Conservation (phyloP, 257 asterid genomes). For the Leonotis leonurus region DNA sequence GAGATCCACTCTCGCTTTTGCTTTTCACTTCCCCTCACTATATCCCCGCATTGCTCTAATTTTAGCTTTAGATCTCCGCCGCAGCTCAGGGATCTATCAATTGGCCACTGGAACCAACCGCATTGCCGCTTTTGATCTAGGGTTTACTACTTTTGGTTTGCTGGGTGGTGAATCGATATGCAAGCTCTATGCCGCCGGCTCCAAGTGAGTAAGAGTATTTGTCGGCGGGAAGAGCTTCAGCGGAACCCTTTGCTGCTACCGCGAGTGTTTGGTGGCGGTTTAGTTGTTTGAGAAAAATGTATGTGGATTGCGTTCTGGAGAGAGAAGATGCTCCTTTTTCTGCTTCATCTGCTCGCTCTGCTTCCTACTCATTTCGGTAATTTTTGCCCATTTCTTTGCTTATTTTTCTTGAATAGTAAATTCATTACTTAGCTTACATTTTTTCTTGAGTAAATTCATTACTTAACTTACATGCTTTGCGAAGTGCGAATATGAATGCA, state of each 20-base stretch:
- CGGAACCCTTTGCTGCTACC: slow-evolving; percentile 35
- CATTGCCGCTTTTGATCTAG: slow-evolving; percentile 47
- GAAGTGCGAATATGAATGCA: not conserved
- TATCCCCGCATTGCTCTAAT: not conserved
- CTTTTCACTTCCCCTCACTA: not conserved
- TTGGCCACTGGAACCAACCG: slow-evolving; percentile 21
- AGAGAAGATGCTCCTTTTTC: slow-evolving; percentile 63
- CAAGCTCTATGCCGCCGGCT: slow-evolving; percentile 19
- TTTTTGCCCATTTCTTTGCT: not conserved
- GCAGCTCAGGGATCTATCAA: slow-evolving; percentile 39
- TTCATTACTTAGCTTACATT: too few species aligned
- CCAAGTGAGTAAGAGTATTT: slow-evolving; percentile 36
- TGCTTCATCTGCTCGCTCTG: slow-evolving; percentile 53
- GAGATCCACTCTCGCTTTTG: slow-evolving; percentile 26
- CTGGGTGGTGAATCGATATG: slow-evolving; percentile 30
- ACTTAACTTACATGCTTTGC: slow-evolving; percentile 3
- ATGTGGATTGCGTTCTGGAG: slow-evolving; percentile 34
- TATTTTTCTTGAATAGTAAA: too few species aligned
- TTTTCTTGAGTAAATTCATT: not conserved
- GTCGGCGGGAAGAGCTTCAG: slow-evolving; percentile 30
- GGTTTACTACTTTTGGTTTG: slow-evolving; percentile 22
- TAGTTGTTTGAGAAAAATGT: slow-evolving; percentile 46
- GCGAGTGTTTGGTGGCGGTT: slow-evolving; percentile 21
- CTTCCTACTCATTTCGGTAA: slow-evolving; percentile 56
- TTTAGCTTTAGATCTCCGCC: slow-evolving; percentile 24